Evolutionary conservation across 805 yeast genomes (phyloP).

Genomic region (Lachancea thermotolerans): DNA sequence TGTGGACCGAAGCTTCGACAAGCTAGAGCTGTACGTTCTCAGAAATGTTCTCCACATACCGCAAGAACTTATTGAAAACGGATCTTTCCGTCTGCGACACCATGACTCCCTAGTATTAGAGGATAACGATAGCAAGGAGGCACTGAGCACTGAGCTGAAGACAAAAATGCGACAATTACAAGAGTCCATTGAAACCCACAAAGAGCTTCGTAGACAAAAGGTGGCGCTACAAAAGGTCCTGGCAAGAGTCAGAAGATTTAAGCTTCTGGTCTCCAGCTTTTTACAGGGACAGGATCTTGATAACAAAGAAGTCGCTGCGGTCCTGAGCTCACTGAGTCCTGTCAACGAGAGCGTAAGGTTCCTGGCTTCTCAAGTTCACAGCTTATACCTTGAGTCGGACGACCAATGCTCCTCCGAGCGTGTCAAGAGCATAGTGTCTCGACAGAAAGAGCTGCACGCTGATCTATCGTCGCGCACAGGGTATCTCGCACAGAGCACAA

Average conservation of each 20-base stretch:
- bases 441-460: constrained; percentile 1
- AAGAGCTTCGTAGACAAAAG: constrained; percentile 15
- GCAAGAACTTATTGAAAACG: constrained; percentile 50
- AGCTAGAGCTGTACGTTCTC: constrained; percentile 72
- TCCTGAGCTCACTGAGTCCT: constrained; percentile 22
- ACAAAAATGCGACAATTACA: constrained; percentile 20
- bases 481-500: constrained; percentile 4
- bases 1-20: constrained; percentile 78
- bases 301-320: constrained; percentile 8
- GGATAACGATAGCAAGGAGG: constrained; percentile 7
- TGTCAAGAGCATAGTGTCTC: constrained; percentile 7
- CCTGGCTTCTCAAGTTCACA: constrained; percentile 19
- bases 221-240: constrained; percentile 10
- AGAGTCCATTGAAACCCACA: constrained; percentile 15
- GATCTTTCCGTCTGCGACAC: constrained; percentile 62
- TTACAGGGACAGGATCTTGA: constrained; percentile 10
- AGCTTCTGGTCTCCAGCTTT: constrained; percentile 9
- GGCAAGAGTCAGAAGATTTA: constrained; percentile 20
- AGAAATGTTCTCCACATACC: constrained; percentile 75
- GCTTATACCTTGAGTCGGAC: constrained; percentile 23
- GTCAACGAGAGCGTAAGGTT: constrained; percentile 25
- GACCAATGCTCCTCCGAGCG: constrained; percentile 22
- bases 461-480: constrained; percentile 6
- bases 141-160: constrained; percentile 12
- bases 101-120: constrained; percentile 46